Evolutionary conservation across 2,329 filamentous ascomycete species (phyloP), one percentile per base, ranked within the genome.

Genomic region (Aciculosporium take): DNA sequence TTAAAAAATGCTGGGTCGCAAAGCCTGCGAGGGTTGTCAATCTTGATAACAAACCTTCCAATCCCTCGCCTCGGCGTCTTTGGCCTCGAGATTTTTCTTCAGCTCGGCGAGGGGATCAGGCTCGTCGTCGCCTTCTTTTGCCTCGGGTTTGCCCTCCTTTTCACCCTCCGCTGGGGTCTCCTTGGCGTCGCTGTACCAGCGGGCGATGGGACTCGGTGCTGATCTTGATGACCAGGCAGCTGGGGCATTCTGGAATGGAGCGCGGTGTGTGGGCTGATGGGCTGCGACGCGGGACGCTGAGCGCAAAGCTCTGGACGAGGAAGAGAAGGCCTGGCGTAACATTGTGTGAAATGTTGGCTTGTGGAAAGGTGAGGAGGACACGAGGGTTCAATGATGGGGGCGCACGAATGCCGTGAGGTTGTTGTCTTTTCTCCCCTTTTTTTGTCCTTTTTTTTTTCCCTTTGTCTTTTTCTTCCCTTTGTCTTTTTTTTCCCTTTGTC

Each of bases 21-120:
- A n/a, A 31, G 28, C 28, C 13, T 39, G 9, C 21, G 15, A 27
- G 28, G 2, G 15, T 28, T 31, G 18, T 18, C 12, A 3, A 15
- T 24, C n/a, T 10, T 10, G 15, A 9, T 3, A 21, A 30, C 70
- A 36, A 53, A 94, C 89, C 79, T 95, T 96, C 64, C 93, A 74
- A 37, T 95, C 87, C 47, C 83, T 59, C 38, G 60, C 65, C 53
- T 72, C 69, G 49, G 65, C 63, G 25, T 71, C 65, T 59, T 72
- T 73, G 49, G 65, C 56, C 55, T 72, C 69, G 36, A 73, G 56
- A 46, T 65, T 59, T 55, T 71, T 72, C 61, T 69, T 71, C 42
- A 72, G 55, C 44, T 65, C 60, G 3, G 61, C 55, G 31, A 68
- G 54, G 32, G 61, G 56, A 42, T 65, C 63, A 8, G 55, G 43